These are phyloP conservation scores for Pseudocercospora fuligena DNA, from an alignment of 2,329 filamentous ascomycete genomes.

Conservation along the genomic window DNA sequence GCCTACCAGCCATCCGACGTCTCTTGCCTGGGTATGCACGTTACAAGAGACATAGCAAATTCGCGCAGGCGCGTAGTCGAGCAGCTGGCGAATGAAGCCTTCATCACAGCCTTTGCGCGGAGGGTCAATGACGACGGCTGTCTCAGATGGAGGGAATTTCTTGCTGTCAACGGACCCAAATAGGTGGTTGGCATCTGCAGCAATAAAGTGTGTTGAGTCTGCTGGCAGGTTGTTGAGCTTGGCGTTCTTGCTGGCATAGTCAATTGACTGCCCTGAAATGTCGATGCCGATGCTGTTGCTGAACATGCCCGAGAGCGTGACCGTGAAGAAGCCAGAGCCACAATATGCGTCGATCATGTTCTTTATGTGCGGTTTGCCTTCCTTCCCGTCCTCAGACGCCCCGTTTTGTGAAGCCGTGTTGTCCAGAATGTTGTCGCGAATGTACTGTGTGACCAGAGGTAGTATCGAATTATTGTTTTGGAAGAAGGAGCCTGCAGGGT, in stretches of 20 bases:
- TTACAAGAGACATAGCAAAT: constrained; percentile 97
- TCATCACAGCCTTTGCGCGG: constrained; percentile 92
- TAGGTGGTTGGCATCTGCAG: constrained; percentile 81
- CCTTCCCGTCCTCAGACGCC: constrained; percentile 16
- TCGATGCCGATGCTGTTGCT: constrained; percentile 84
- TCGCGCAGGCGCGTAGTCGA: constrained; percentile 75
- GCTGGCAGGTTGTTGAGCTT: constrained; percentile 70
- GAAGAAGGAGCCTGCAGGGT: constrained; percentile 94
- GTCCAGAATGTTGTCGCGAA: constrained; percentile 74
- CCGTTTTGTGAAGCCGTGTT: constrained; percentile 37
- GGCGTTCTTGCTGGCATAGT: constrained; percentile 79
- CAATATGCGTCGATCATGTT: constrained; percentile 98
- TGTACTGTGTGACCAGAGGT: constrained; percentile 81
- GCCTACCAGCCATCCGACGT: constrained; percentile 84
- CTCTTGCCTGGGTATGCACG: constrained; percentile 93
- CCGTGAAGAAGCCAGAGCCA: constrained; percentile 94
- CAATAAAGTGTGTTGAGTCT: constrained; percentile 79
- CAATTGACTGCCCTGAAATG: constrained; percentile 78
- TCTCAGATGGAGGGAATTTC: constrained; percentile 75
- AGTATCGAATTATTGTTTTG: constrained; percentile 99
- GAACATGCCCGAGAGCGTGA: constrained; percentile 86
- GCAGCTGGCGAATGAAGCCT: constrained; percentile 79
- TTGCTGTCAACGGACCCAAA: constrained; percentile 69
- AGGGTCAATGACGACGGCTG: constrained; percentile 94
- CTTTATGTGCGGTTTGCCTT: constrained; percentile 59